A percentile compares a stretch with the other conserved stretches of the same genome.
Conservation (phyloP, 1,284 basidiomycete genomes). For the Kwoniella shivajii region DNA sequence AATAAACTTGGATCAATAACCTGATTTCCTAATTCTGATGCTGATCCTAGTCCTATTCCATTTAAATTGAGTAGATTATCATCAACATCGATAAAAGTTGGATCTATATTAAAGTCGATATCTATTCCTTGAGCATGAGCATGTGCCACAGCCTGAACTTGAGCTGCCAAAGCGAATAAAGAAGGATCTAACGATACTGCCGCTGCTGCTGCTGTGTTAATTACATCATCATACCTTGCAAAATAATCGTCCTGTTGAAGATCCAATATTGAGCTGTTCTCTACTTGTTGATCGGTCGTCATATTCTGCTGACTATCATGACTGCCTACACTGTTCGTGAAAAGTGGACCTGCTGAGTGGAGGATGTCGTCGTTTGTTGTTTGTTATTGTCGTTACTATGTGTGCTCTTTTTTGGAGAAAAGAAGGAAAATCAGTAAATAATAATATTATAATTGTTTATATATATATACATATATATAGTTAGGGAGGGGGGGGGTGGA, state of each 20-base stretch:
- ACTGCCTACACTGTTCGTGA: too few relatives aligned
- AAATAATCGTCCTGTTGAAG: background rate
- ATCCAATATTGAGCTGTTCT: background rate
- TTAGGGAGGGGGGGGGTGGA: too few relatives aligned
- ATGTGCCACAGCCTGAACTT: conserved; percentile 18
- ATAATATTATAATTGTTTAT: background rate
- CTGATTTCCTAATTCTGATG: conserved; percentile 1
- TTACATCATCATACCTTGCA: background rate
- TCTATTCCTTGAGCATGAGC: conserved; percentile 13
- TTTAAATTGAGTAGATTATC: background rate
- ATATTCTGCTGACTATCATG: too few relatives aligned
- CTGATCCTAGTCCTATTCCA: background rate
- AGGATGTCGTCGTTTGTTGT: too few relatives aligned
- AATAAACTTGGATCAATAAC: conserved; percentile 44
- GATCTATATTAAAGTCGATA: conserved; percentile 13
- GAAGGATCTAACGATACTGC: conserved; percentile 18
- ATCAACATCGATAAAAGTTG: conserved; percentile 1
- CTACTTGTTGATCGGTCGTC: background rate
- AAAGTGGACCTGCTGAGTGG: conserved; percentile 5
- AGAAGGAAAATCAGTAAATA: background rate
- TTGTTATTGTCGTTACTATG: too few relatives aligned
- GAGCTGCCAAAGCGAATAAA: conserved; percentile 15
- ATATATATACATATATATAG: background rate
- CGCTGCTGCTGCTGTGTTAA: background rate
- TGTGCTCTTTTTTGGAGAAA: conserved; percentile 5